phyloP scores from a whole-genome alignment of 2,329 filamentous ascomycete species.

The Colletotrichum higginsianum region DNA sequence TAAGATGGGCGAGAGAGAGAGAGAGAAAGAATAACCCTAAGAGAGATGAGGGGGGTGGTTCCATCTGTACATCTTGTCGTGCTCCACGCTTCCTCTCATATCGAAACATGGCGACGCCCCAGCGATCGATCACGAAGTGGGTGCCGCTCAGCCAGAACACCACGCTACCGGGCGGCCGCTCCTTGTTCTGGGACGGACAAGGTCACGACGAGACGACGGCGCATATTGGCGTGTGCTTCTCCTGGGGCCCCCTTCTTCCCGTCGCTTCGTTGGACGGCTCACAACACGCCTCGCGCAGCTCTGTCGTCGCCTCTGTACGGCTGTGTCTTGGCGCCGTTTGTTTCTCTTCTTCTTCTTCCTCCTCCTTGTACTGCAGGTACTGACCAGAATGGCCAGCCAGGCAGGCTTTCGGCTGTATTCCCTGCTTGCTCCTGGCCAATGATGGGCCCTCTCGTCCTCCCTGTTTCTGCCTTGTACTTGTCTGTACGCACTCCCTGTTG shows the following conservation, averaged over 20 bases:
- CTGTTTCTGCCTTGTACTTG: not conserved
- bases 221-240: not conserved
- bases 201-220: not conserved
- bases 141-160: not conserved
- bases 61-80: no score
- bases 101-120: slow-evolving; percentile 6
- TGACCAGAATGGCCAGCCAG: not conserved
- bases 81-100: not conserved
- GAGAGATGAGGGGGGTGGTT: no score
- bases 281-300: slow-evolving; percentile 4
- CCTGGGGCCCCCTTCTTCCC: not conserved
- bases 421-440: not conserved
- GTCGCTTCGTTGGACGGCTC: not conserved
- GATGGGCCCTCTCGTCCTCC: no score
- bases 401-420: not conserved
- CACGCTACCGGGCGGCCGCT: slow-evolving; percentile 21
- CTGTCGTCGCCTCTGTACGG: not conserved
- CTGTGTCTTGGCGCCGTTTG: slow-evolving; percentile 1
- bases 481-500: not conserved
- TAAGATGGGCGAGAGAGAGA: no score
- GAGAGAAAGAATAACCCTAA: no score
- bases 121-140: slow-evolving; percentile 16
- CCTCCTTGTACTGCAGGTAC: not conserved
- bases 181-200: slow-evolving; percentile 8
- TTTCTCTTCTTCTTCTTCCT: no score